Percentiles rank a stretch among this genome's conserved stretches.
phyloP scores from a whole-genome alignment of 73 alveolate genomes.

The Paramecium tetraurelia region DNA sequence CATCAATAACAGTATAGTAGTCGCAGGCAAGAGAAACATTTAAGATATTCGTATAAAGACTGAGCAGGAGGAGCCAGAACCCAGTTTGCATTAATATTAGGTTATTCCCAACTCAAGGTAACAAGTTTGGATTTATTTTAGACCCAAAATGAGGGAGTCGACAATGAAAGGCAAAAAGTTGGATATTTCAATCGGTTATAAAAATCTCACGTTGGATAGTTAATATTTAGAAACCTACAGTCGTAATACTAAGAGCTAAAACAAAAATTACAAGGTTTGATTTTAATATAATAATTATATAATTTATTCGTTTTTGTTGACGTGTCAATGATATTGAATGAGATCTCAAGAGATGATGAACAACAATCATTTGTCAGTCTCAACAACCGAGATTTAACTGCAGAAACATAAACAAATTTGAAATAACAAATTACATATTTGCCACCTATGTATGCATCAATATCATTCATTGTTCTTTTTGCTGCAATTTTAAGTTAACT shows the following conservation, averaged over 20 bases:
- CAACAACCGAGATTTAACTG: neutral
- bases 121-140: neutral
- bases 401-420: neutral
- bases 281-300: neutral
- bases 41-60: constrained; percentile 33
- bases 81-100: neutral
- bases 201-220: constrained; percentile 24
- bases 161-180: neutral
- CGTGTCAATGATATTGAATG: neutral
- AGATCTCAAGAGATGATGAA: constrained; percentile 19
- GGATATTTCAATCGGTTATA: constrained; percentile 6
- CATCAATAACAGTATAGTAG: constrained; percentile 25
- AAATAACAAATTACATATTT: neutral
- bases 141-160: constrained; percentile 32
- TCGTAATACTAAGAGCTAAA: constrained; percentile 18
- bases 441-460: constrained; percentile 21
- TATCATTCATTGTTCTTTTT: neutral
- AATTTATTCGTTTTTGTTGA: neutral
- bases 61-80: constrained; percentile 29
- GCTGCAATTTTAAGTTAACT: constrained; percentile 44
- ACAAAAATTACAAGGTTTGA: constrained; percentile 37
- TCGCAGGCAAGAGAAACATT: neutral
- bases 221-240: neutral
- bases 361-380: neutral
- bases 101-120: constrained; percentile 42